Base-by-base conservation (phyloP, 345 rosid genomes). In the Atalantia buxifolia region DNA sequence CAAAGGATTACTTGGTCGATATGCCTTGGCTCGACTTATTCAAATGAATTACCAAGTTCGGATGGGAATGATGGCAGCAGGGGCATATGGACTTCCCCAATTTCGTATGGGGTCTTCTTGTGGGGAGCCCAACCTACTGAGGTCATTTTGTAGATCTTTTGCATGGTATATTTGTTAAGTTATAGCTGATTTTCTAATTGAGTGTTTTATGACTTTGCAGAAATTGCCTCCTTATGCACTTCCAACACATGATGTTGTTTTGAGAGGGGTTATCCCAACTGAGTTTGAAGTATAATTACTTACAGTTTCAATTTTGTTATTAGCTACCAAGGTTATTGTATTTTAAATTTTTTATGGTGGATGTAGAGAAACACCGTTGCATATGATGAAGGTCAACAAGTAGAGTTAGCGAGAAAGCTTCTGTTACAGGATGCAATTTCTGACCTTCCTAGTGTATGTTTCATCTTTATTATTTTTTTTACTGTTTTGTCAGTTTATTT, bases 31-130 rank as follows among this genome's bases (percentile, higher is more conserved):
- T n/a, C 79, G 92, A 16, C 87, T 94, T 21, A 63, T 93, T 7
- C 77, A 85, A 27, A 87, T 92, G 90, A 90, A 90, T 71, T 94
- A 88, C 69, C 98, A 94, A 81, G 75, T 88, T 0, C 87, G 94
- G 14, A 57, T 91, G 79, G 98, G 98, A 22, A 85, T 94, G 91
- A 85, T 94, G 94, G 94, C 92, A 5, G 97, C 97, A 4, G 97
- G 97, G 7, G 88, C 96, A 19, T 94, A 94, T 76, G 97, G 98
- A 1, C 94, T 94, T 77, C 92, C 97, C 33, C 97, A 93, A 74
- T 94, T 88, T 72, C 87, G 97, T 0, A 88, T 89, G 91, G 97
- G 19, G 87, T 85, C 50, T 94, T 94, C 72, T 77, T 92, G 6
- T 92, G 98, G 97, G 98, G 98, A n/a, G 94, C 92, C 36, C 84